phyloP scores from a whole-genome alignment of 2,329 filamentous ascomycete genomes.

The Aspergillus fructus region DNA sequence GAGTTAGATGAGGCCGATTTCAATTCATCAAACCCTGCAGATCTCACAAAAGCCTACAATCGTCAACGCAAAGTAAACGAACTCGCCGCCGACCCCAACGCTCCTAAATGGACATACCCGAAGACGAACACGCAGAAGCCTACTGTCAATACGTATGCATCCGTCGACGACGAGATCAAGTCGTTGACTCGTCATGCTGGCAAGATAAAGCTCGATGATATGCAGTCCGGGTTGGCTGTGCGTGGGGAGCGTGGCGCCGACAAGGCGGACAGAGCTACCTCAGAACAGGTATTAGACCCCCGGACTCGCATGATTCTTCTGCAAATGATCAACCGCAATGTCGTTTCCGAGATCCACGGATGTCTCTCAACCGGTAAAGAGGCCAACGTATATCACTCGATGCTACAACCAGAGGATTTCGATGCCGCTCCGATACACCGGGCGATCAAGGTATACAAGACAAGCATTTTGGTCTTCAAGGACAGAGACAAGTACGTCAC shows the following conservation, averaged over 20 bases:
- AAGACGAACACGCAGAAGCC: constrained; percentile 78
- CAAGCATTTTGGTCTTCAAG: constrained; percentile 95
- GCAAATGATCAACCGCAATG: constrained; percentile 90
- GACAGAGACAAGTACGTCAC: constrained; percentile 94
- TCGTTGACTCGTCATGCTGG: constrained; percentile 80
- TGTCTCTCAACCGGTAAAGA: constrained; percentile 97
- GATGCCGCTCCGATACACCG: constrained; percentile 62
- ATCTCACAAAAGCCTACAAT: constrained; percentile 86
- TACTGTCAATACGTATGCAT: constrained; percentile 73
- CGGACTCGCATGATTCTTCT: constrained; percentile 92
- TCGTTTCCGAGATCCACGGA: constrained; percentile 89
- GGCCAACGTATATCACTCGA: constrained; percentile 94
- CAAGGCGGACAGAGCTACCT: constrained; percentile 89
- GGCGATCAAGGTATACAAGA: constrained; percentile 99
- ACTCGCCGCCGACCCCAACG: constrained; percentile 45
- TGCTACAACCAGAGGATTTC: constrained; percentile 56
- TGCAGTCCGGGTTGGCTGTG: constrained; percentile 52
- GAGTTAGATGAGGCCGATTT: constrained; percentile 57
- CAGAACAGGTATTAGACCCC: constrained; percentile 90
- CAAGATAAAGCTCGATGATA: constrained; percentile 76
- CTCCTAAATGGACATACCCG: constrained; percentile 58
- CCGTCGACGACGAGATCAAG: constrained; percentile 83
- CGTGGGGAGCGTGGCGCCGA: constrained; percentile 56
- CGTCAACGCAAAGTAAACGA: constrained; percentile 71
- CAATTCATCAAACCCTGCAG: constrained; percentile 57